Conservation (phyloP, 495 filamentous ascomycete species). For the Arthonia radiata region DNA sequence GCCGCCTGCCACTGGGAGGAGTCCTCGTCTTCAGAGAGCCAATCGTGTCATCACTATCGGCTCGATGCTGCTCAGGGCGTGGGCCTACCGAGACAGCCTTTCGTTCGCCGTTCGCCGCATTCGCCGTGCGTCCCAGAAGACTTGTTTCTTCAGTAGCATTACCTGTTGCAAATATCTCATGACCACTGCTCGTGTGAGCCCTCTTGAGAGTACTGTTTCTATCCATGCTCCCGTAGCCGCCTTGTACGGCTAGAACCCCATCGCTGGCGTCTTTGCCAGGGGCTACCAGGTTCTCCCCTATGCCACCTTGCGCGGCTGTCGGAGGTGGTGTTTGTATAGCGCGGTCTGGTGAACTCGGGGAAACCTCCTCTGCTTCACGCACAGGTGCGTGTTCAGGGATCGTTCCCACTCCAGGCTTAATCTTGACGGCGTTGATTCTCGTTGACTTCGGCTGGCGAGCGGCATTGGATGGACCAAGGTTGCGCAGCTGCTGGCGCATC, state of each 20-base stretch:
- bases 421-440: constrained; percentile 72
- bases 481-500: constrained; percentile 60
- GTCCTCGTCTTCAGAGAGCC: no score
- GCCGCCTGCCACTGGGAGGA: constrained; percentile 16
- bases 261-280: constrained; percentile 35
- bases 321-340: constrained; percentile 6
- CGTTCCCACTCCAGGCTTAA: constrained; percentile 36
- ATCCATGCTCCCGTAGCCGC: constrained; percentile 37
- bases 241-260: constrained; percentile 38
- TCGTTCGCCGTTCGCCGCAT: no score
- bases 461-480: constrained; percentile 78
- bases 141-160: no score
- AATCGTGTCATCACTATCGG: no score
- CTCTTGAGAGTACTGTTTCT: no score
- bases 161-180: no score
- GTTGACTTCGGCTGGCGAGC: constrained; percentile 64
- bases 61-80: no score
- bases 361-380: constrained; percentile 5
- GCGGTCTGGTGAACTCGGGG: constrained; percentile 5
- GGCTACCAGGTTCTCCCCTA: constrained; percentile 25
- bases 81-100: no score
- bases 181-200: no score
- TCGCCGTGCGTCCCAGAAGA: no score
- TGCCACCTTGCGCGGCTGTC: constrained; percentile 20
- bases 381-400: constrained; percentile 7